These are phyloP conservation scores for Conringia planisiliqua DNA, from an alignment of 345 rosid genomes.

Conservation along the genomic window DNA sequence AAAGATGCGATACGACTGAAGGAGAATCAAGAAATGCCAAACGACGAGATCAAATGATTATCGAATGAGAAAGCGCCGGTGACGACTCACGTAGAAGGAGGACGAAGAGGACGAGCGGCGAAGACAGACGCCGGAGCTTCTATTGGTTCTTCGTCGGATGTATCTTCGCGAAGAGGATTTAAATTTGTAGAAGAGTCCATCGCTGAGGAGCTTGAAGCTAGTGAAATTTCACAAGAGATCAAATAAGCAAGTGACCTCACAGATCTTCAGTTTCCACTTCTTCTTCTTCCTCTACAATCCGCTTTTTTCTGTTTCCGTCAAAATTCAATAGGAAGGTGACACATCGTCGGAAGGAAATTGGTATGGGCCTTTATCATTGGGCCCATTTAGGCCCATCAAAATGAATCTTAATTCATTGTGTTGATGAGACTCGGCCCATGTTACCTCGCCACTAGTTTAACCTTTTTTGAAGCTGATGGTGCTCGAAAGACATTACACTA, in stretches of 20 bases:
- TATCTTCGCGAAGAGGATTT: slow-evolving; percentile 52
- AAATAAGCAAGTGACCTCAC: background rate
- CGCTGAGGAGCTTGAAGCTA: background rate
- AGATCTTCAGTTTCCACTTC: slow-evolving; percentile 13
- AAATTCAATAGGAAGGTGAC: slow-evolving; percentile 17
- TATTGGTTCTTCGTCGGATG: slow-evolving; percentile 27
- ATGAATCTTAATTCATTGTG: too few relatives aligned
- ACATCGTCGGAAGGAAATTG: background rate
- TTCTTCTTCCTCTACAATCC: background rate
- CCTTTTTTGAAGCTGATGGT: too few relatives aligned
- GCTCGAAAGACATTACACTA: too few relatives aligned
- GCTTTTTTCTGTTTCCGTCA: background rate
- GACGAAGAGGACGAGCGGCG: slow-evolving; percentile 54
- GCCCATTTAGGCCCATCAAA: background rate
- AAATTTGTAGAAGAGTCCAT: slow-evolving; percentile 53
- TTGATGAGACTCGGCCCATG: too few relatives aligned
- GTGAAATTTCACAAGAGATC: background rate
- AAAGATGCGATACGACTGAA: background rate
- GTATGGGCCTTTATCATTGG: background rate
- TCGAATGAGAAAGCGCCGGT: background rate
- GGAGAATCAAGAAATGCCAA: background rate
- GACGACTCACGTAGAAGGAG: slow-evolving; percentile 55
- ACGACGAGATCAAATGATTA: background rate
- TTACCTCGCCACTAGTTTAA: too few relatives aligned
- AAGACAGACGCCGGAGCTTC: slow-evolving; percentile 49